Percentiles rank a stretch among this genome's conserved stretches.
Conservation (phyloP, 176 grass and related monocot genomes). For the Saccharum officinarum region DNA sequence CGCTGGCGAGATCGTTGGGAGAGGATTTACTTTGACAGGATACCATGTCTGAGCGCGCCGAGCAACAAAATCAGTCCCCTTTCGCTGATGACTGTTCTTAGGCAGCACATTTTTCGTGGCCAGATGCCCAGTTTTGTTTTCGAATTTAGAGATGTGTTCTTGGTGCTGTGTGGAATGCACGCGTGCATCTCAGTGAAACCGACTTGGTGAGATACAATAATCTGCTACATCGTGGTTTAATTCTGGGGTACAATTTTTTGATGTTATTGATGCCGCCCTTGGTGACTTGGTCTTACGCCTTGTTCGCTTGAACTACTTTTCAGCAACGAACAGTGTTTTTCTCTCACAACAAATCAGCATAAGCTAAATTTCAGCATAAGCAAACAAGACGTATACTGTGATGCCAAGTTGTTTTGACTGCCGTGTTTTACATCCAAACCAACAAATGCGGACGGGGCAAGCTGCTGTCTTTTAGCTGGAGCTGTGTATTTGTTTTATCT, state of each 20-base stretch:
- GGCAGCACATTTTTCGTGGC: slow-evolving; percentile 4
- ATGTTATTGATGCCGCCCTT: background rate
- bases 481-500: background rate
- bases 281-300: too few species aligned
- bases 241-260: background rate
- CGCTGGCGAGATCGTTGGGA: slow-evolving; percentile 68
- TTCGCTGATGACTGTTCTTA: slow-evolving; percentile 7
- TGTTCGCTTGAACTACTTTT: too few species aligned
- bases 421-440: background rate
- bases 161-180: background rate
- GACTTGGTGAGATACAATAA: slow-evolving; percentile 38
- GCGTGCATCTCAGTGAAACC: slow-evolving; percentile 12
- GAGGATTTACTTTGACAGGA: slow-evolving; percentile 86
- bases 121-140: slow-evolving; percentile 17
- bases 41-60: slow-evolving; percentile 60
- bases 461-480: background rate
- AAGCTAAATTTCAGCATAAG: too few species aligned
- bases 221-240: slow-evolving; percentile 11
- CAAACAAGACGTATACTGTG: too few species aligned
- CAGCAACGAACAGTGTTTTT: too few species aligned
- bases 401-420: background rate
- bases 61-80: background rate
- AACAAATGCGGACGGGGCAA: background rate
- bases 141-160: background rate
- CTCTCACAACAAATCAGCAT: too few species aligned